Evolutionary conservation across 1,284 basidiomycete species (phyloP), one percentile per base, ranked within the genome.

Genomic region (Blastosporella zonata): DNA sequence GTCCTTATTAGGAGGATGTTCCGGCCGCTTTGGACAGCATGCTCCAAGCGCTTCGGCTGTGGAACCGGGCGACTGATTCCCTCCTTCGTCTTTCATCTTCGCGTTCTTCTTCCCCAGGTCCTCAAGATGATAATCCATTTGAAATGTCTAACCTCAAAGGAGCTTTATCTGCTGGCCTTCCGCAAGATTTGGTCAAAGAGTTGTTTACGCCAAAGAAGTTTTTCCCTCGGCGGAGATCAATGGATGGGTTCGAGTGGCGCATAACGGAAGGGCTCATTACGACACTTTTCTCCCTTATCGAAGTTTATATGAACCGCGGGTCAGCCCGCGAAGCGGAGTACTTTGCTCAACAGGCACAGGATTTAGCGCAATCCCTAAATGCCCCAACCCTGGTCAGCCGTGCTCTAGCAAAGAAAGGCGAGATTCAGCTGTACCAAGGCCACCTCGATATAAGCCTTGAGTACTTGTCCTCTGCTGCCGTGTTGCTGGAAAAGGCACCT

Each of bases 291-390:
- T 71, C 78, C 3, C 71, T 93, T 6, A 71, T 78, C 1, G 72
- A 78, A 3, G 73, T 78, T 0, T 88, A 92, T 56, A 73, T 81
- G 13, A 63, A 72, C 0, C 79, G 90, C 4, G 93, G 93, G 0
- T 90, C 90, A 1, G 79, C 83, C 6, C 80, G 86, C 21, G 90
- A 93, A 59, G 83, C 88, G 3, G 84, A 91, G 54, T 93, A 88
- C 60, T 94, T 92, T 62, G 74, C 86, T 1, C 73, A 82, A 33
- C 85, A 92, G 59, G 88, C 86, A 0, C 70, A 77, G 9, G 78
- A 84, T 17, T 70, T 95, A 3, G 86, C 90, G 0, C 71, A 76
- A 34, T 73, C 82, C 2, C 62, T 92, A 10, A 82, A 82, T 47
- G 79, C 86, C 0, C 79, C 84, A 2, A 76, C 81, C 0, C 71